These are phyloP conservation scores for Sporothrix schenckii DNA, from an alignment of 2,329 filamentous ascomycete species.

Conservation along the genomic window DNA sequence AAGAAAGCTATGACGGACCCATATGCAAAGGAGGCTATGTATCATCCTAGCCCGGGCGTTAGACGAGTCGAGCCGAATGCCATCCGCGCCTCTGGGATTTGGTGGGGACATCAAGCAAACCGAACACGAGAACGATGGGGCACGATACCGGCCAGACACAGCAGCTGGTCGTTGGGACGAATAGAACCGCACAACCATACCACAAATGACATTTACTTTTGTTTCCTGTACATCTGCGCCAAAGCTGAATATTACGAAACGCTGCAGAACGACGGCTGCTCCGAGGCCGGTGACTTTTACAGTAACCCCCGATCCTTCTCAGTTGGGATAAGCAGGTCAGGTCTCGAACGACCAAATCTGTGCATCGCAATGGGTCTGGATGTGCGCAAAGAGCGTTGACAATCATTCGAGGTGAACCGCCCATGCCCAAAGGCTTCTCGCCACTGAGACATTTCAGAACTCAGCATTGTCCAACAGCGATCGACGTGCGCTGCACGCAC, in stretches of 20 bases:
- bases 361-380: not conserved
- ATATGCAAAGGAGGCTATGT: constrained; percentile 9
- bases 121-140: constrained; percentile 16
- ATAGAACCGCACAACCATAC: not conserved
- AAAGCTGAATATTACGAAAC: not conserved
- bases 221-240: not conserved
- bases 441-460: constrained; percentile 7
- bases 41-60: constrained; percentile 6
- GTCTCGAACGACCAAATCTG: not conserved
- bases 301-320: not conserved
- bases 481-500: not conserved
- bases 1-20: not conserved
- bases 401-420: not conserved
- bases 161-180: not conserved
- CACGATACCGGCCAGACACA: not conserved
- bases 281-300: not conserved
- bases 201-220: not conserved
- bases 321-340: not conserved
- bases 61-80: constrained; percentile 19
- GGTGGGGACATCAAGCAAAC: not conserved
- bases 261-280: not conserved
- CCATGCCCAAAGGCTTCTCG: constrained; percentile 7
- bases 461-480: not conserved
- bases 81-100: constrained; percentile 3
- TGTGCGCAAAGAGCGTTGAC: not conserved